Base-by-base conservation (phyloP, 768 basidiomycete genomes). In the Lentinula raphanica region DNA sequence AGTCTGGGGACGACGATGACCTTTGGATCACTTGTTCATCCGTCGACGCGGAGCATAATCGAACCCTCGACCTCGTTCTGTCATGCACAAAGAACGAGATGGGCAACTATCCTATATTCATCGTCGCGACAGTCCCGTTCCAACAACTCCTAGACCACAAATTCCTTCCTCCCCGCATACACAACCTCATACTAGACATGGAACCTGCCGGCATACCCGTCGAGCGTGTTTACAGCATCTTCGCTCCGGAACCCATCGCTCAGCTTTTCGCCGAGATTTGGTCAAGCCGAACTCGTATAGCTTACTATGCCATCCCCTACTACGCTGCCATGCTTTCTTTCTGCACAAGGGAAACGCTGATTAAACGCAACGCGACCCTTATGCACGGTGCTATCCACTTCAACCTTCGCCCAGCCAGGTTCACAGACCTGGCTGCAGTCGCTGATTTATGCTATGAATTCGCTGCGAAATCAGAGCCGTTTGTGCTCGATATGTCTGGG, bases 81-180 rank as follows among this genome's bases (percentile, higher is more conserved):
- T 79, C 86, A 11, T 82, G 82, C 62, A 88, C 85, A 0, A 68
- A 77, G 28, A 82, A 81, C 0, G 66, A 69, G 19, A 71, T 86
- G 50, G 87, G 81, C 1, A 65, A 72, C 48, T 87, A 90, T 61
- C 90, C 90, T 2, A 63, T 87, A 7, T 91, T 91, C 71, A 73
- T 91, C 28, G 80, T 76, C 65, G 79, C 74, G 25, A 72, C 74
- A 32, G 75, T 75, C 59, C 77, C 72, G 0, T 73, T 65, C 64
- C 67, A 71, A 15, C 59, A 61, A n/a, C n/a, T n/a, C 5, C 74
- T 88, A 29, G 62, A 68, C 48, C 44, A 64, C n/a, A 64, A 73
- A 1, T 69, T 71, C 38, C 66, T 82, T 13, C 56, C 64, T 2
- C 72, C 72, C 5, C 74, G 79, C 11, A 66, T 92, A 28, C 44